These are phyloP conservation scores for Globisporangium paroecandrum DNA, from an alignment of 352 stramenopile genomes.

Conservation along the genomic window DNA sequence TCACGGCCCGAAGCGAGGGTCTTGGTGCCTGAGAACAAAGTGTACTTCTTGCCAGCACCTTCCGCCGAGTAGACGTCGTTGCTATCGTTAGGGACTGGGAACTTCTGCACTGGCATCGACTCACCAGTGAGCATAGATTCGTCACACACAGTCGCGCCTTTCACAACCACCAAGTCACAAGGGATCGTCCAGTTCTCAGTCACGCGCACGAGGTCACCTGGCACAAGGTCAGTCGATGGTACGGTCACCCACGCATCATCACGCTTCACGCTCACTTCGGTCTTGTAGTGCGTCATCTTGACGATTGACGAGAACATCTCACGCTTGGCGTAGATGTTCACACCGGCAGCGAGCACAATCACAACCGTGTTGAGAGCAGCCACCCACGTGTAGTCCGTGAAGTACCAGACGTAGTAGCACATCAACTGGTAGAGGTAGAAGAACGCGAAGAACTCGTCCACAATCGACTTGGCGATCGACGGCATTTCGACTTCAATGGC, in stretches of 20 bases:
- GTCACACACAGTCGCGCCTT: conserved; percentile 64
- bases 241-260: conserved; percentile 48
- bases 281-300: conserved; percentile 60
- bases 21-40: conserved; percentile 82
- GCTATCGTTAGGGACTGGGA: conserved; percentile 49
- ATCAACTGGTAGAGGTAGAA: conserved; percentile 87
- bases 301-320: conserved; percentile 51
- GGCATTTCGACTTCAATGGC: conserved; percentile 66
- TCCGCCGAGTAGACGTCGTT: conserved; percentile 49
- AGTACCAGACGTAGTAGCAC: conserved; percentile 84
- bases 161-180: conserved; percentile 69
- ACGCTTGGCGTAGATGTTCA: conserved; percentile 73
- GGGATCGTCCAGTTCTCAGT: conserved; percentile 66
- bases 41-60: conserved; percentile 78
- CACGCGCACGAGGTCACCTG: conserved; percentile 66
- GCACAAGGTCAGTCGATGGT: conserved; percentile 47
- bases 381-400: conserved; percentile 61
- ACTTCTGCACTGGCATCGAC: conserved; percentile 88
- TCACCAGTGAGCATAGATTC: conserved; percentile 78
- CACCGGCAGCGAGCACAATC: conserved; percentile 42
- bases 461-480: conserved; percentile 40
- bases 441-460: conserved; percentile 65
- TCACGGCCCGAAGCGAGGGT: conserved; percentile 64
- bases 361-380: conserved; percentile 58
- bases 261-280: conserved; percentile 64